Evolutionary conservation across 768 basidiomycete species (phyloP), one percentile per base, ranked within the genome.

Genomic region (Lactarius vividus): DNA sequence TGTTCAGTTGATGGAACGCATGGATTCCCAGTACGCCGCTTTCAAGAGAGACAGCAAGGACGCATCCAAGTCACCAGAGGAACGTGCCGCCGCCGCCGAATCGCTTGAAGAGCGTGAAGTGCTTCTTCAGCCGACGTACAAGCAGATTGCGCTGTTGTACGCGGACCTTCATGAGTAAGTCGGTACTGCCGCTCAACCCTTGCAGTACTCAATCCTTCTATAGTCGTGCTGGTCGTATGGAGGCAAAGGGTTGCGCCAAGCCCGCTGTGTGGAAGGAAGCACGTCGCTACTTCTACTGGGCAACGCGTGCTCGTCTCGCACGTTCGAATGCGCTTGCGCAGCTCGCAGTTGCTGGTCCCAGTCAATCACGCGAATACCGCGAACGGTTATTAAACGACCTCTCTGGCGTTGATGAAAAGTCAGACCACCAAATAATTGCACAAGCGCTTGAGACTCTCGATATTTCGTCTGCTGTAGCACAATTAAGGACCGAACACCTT

Each of bases 91-190:
- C 9, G 91, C 92, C 8, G 80, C 85, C 7, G 83, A 87, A 55
- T 84, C 87, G 39, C 78, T 98, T 65, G 80, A 86, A 20, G 82
- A 84, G 31, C 84, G 97, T 46, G 96, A 98, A 77, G 84, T 84
- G 28, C 78, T 88, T 71, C 78, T 98, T 67, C 85, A 88, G 71
- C 95, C 96, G 2, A 89, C 92, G 2, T 99, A 97, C 79, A 92
- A 92, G 77, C 94, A 96, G 71, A 86, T 98, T 57, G 95, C 96
- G 29, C 77, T 98, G 66, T 82, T 96, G 35, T 98, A 98, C 73
- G 96, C 95, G 37, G 97, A 99, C 77, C 87, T 97, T 68, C 97
- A 96, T 73, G 95, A 97, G 92, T 94, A 76, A 74, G 92, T 63
- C 29, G 26, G 9, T 10, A 26, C 44, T 37, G 13, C 40, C 29